Evolutionary conservation across 768 basidiomycete species (phyloP).

Genomic region (Russula vinacea): DNA sequence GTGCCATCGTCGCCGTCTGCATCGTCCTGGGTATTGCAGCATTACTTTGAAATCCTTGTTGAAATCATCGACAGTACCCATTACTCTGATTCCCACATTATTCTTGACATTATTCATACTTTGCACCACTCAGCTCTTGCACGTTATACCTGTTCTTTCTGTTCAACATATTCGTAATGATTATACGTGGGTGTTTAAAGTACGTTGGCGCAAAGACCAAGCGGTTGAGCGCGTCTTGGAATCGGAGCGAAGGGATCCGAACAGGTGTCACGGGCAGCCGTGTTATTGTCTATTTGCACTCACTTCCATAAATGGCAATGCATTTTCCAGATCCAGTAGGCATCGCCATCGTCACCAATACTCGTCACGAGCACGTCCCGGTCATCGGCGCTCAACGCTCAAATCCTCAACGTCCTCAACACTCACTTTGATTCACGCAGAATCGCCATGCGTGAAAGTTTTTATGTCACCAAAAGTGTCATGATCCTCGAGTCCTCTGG

Average conservation of each 20-base stretch:
- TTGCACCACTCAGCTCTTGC: background rate
- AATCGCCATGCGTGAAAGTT: no score
- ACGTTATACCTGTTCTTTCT: background rate
- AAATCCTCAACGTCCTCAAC: no score
- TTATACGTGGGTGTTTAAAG: background rate
- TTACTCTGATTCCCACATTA: background rate
- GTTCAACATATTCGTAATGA: background rate
- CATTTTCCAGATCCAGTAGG: background rate
- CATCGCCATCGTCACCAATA: background rate
- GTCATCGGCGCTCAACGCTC: background rate
- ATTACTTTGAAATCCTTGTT: conserved; percentile 7
- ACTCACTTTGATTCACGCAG: background rate
- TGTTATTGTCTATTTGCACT: background rate
- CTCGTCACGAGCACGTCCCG: background rate
- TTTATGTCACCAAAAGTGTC: no score
- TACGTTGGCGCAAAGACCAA: background rate
- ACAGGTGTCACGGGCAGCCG: background rate
- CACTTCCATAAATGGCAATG: background rate
- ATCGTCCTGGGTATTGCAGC: conserved; percentile 19
- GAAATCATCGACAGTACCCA: background rate
- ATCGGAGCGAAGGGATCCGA: background rate
- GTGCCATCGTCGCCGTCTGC: conserved; percentile 19
- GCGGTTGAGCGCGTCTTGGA: background rate
- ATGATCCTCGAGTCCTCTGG: conserved; percentile 7
- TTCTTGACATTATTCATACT: no score